These are phyloP conservation scores for Pseudotsuga menziesii DNA, from an alignment of 75 land plant genomes.

Conservation along the genomic window DNA sequence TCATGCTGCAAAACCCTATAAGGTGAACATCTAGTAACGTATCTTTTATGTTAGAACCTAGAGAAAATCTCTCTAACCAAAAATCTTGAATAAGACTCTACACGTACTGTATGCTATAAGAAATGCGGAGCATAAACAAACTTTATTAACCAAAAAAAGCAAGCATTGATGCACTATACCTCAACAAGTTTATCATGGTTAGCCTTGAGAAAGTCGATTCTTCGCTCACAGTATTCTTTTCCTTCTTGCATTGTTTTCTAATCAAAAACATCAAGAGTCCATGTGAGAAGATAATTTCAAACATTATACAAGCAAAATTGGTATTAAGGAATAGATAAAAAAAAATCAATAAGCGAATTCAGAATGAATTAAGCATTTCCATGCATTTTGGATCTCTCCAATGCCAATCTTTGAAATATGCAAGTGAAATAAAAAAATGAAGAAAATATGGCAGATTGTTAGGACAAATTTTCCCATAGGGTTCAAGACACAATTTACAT, in stretches of 20 bases:
- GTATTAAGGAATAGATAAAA: background rate
- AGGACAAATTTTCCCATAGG: no score
- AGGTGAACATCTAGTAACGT: background rate
- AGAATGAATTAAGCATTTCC: background rate
- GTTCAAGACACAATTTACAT: no score
- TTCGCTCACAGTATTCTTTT: constrained; percentile 95
- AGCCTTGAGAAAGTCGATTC: constrained; percentile 80
- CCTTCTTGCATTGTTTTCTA: constrained; percentile 96
- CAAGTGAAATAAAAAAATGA: no score
- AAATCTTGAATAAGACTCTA: background rate
- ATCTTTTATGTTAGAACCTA: background rate
- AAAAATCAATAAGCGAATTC: background rate
- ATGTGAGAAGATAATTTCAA: constrained; percentile 3
- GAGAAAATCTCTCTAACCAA: background rate
- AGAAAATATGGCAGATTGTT: no score
- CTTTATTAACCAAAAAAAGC: background rate
- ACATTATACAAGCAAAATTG: background rate
- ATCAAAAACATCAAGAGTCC: background rate
- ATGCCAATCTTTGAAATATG: background rate
- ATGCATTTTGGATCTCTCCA: background rate
- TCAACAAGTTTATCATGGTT: constrained; percentile 94
- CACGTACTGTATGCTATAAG: background rate
- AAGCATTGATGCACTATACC: constrained; percentile 33
- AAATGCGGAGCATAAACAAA: no score
- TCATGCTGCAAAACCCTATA: background rate